Conservation (phyloP, 805 yeast genomes). For the Myxozyma neotropica region DNA sequence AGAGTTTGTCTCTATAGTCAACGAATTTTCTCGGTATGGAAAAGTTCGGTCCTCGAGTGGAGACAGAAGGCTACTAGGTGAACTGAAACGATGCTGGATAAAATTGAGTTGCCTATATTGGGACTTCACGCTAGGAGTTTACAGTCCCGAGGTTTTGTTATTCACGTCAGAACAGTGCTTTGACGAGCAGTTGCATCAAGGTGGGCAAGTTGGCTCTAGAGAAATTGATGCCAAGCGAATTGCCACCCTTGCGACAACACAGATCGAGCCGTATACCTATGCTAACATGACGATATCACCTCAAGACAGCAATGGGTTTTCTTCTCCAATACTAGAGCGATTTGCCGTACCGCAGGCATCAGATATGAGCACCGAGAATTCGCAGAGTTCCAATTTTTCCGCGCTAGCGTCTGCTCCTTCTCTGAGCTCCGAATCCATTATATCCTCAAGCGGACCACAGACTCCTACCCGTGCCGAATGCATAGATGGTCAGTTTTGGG, state of each 20-base stretch:
- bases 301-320: background rate
- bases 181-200: constrained; percentile 38
- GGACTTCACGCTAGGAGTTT: constrained; percentile 31
- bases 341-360: background rate
- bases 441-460: background rate
- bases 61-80: constrained; percentile 46
- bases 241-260: background rate
- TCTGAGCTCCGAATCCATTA: constrained; percentile 2
- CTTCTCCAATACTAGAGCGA: background rate
- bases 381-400: background rate
- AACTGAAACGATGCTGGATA: constrained; percentile 56
- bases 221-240: background rate
- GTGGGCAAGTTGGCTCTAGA: constrained; percentile 39
- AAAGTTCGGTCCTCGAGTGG: constrained; percentile 36
- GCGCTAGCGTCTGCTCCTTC: constrained; percentile 4
- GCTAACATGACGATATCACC: background rate
- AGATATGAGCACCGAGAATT: background rate
- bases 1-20: constrained; percentile 45
- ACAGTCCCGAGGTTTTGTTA: constrained; percentile 8
- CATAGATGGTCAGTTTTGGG: constrained; percentile 17
- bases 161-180: constrained; percentile 18
- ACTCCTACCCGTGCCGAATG: background rate
- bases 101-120: constrained; percentile 44
- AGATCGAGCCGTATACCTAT: background rate
- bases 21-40: constrained; percentile 41